phyloP scores from a whole-genome alignment of 164 flowering plant species.

The Malania oleifera region DNA sequence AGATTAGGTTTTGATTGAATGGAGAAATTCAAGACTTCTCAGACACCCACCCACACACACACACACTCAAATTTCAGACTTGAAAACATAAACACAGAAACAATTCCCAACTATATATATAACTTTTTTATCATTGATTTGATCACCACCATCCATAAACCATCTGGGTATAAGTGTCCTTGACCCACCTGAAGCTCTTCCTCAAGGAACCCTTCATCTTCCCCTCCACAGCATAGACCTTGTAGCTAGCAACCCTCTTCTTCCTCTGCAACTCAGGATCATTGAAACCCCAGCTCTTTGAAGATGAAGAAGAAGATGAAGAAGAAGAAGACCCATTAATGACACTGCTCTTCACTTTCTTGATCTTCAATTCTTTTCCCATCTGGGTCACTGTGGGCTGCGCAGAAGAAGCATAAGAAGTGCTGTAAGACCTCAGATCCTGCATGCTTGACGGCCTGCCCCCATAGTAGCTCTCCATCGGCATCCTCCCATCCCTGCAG shows the following conservation, averaged over 20 bases:
- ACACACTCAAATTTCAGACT: background rate
- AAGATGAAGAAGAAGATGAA: constrained; percentile 8
- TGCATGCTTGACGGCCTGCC: constrained; percentile 31
- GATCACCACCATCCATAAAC: constrained; percentile 67
- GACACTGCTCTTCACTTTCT: constrained; percentile 24
- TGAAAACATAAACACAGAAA: too few species aligned
- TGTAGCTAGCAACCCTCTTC: constrained; percentile 46
- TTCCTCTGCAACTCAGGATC: constrained; percentile 49
- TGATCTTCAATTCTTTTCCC: constrained; percentile 33
- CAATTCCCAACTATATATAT: too few species aligned
- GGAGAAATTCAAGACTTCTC: too few species aligned
- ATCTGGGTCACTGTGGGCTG: constrained; percentile 8
- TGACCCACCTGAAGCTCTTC: constrained; percentile 69
- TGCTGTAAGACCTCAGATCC: constrained; percentile 61
- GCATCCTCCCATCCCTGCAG: constrained; percentile 38
- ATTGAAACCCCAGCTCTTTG: constrained; percentile 30
- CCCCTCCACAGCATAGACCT: constrained; percentile 36
- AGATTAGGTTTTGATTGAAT: too few species aligned
- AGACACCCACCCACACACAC: too few species aligned
- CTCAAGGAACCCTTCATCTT: constrained; percentile 37
- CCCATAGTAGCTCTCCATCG: constrained; percentile 36
- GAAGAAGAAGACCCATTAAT: background rate
- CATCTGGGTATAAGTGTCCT: constrained; percentile 46
- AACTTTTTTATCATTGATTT: too few species aligned
- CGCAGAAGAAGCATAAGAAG: constrained; percentile 30